phyloP scores from a whole-genome alignment of 768 basidiomycete species.

The Boletus rubroflammeus region DNA sequence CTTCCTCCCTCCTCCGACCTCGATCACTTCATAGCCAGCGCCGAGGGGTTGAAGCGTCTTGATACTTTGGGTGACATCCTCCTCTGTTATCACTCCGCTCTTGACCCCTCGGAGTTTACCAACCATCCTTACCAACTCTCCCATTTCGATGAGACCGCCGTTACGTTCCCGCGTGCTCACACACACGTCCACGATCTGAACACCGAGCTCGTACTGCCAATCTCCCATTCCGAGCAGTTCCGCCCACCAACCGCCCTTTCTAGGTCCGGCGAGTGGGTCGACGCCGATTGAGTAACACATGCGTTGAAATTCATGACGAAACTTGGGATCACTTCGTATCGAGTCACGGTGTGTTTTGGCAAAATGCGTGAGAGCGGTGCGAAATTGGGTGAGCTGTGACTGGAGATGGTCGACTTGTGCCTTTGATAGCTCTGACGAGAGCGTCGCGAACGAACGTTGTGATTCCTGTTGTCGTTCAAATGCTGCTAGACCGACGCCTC shows the following conservation, averaged over 20 bases:
- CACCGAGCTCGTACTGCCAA: conserved; percentile 94
- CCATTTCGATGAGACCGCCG: conserved; percentile 89
- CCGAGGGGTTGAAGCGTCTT: conserved; percentile 84
- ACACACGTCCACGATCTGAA: conserved; percentile 92
- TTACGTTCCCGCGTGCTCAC: conserved; percentile 85
- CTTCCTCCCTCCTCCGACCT: conserved; percentile 62
- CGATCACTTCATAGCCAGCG: conserved; percentile 86
- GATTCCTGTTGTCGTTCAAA: conserved; percentile 86
- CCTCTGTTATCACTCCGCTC: conserved; percentile 72
- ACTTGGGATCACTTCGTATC: conserved; percentile 79
- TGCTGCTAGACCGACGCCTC: conserved; percentile 85
- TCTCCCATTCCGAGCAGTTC: conserved; percentile 86
- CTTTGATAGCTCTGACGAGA: conserved; percentile 75
- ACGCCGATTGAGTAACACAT: conserved; percentile 96
- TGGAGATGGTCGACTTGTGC: conserved; percentile 77
- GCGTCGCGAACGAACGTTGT: conserved; percentile 72
- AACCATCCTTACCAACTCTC: conserved; percentile 77
- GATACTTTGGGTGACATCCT: conserved; percentile 81
- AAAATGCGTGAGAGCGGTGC: conserved; percentile 73
- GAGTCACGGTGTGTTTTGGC: conserved; percentile 79
- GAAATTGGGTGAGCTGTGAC: conserved; percentile 80
- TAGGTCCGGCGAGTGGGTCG: conserved; percentile 86
- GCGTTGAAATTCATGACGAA: conserved; percentile 89
- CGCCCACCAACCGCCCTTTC: conserved; percentile 88
- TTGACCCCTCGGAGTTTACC: conserved; percentile 68